These are phyloP conservation scores for Spergularia marina DNA, from an alignment of 148 eudicot species.

Conservation along the genomic window DNA sequence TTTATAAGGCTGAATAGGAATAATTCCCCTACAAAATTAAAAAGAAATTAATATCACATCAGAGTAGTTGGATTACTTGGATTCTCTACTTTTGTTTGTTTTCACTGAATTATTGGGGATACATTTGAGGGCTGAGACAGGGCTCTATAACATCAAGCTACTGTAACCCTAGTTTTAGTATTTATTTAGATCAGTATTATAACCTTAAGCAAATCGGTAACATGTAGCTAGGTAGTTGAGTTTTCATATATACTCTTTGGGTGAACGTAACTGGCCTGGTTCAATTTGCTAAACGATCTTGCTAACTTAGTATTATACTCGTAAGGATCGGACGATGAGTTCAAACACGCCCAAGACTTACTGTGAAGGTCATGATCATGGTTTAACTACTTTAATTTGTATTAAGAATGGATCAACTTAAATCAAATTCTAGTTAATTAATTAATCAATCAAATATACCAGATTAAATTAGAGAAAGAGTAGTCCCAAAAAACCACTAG, in stretches of 20 bases:
- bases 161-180: slow-evolving; percentile 30
- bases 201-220: background rate
- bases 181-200: background rate
- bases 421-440: background rate
- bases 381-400: too few species aligned
- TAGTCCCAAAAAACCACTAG: slow-evolving; percentile 36
- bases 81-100: slow-evolving; percentile 40
- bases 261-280: too few species aligned
- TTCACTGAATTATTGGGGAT: slow-evolving; percentile 40
- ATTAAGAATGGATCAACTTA: too few species aligned
- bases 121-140: slow-evolving; percentile 4
- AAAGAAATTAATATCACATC: slow-evolving; percentile 30
- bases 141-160: slow-evolving; percentile 10
- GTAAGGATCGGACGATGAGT: too few species aligned
- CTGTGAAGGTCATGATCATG: too few species aligned
- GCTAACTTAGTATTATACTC: too few species aligned
- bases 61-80: slow-evolving; percentile 40
- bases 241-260: too few species aligned
- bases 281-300: too few species aligned
- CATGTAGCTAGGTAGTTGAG: too few species aligned
- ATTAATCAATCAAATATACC: slow-evolving; percentile 29
- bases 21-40: slow-evolving; percentile 8
- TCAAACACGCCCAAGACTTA: too few species aligned
- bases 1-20: slow-evolving; percentile 27
- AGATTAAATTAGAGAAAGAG: slow-evolving; percentile 26